Percentiles rank a stretch among this genome's conserved stretches.
phyloP scores from a whole-genome alignment of 441 rosid species.

The Geranium incanum region DNA sequence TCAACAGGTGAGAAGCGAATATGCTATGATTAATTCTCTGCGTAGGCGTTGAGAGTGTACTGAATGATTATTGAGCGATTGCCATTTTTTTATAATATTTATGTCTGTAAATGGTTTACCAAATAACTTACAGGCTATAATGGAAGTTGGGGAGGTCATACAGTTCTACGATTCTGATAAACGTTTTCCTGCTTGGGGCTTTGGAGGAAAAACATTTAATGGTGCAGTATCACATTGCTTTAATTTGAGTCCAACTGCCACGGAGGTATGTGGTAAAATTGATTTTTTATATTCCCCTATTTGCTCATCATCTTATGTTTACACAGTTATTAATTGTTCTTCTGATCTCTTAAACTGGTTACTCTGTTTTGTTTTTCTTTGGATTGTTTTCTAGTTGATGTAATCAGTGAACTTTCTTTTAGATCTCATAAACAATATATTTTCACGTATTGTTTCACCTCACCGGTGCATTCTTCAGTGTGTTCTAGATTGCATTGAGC shows the following conservation, averaged over 20 bases:
- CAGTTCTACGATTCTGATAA: conserved; percentile 76
- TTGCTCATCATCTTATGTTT: not conserved
- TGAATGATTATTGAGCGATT: not conserved
- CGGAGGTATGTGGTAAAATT: conserved; percentile 42
- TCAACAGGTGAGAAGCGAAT: conserved; percentile 46
- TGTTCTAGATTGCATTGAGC: not conserved
- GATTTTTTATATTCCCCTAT: not conserved
- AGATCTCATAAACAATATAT: not conserved
- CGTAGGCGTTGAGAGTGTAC: not conserved
- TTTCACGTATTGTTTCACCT: not conserved
- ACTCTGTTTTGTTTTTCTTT: not conserved
- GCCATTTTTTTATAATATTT: not conserved
- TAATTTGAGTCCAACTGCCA: conserved; percentile 47
- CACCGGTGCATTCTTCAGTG: not conserved
- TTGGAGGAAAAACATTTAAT: conserved; percentile 59
- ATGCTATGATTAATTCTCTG: not conserved
- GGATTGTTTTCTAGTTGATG: not conserved
- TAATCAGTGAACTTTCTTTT: not conserved
- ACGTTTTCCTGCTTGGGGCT: conserved; percentile 79
- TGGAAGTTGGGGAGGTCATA: conserved; percentile 76
- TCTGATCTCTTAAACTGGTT: not conserved
- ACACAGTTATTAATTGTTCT: not conserved
- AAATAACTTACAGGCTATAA: conserved; percentile 50
- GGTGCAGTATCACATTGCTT: conserved; percentile 68
- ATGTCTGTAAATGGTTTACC: conserved; percentile 3